Conservation (phyloP, 495 filamentous ascomycete genomes). For the Hypoxylon cercidicola region DNA sequence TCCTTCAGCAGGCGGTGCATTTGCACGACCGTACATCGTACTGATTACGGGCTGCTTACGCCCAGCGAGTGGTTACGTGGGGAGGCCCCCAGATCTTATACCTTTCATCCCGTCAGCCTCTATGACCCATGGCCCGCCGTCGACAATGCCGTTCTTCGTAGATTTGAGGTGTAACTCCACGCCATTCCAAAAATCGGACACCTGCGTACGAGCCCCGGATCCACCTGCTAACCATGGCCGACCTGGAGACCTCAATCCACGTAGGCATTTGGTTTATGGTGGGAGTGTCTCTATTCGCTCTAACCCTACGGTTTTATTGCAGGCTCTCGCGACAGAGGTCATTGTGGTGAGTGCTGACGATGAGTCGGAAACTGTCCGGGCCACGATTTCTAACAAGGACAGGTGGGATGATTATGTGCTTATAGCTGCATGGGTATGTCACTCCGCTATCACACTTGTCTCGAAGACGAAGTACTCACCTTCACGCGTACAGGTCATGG, state of each 20-base stretch:
- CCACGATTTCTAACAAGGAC: conserved; percentile 1
- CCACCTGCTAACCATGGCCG: conserved; percentile 5
- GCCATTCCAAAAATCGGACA: neutral
- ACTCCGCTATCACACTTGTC: no score
- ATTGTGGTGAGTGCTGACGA: conserved; percentile 8
- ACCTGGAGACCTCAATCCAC: conserved; percentile 16
- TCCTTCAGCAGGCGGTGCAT: conserved; percentile 3
- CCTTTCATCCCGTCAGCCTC: neutral
- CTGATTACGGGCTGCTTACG: conserved; percentile 2
- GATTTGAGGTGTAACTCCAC: conserved; percentile 2
- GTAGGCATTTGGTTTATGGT: conserved; percentile 27
- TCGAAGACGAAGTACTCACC: neutral
- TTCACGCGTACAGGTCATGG: conserved; percentile 11
- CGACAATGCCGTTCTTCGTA: neutral
- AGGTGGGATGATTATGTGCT: conserved; percentile 29
- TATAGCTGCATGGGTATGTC: conserved; percentile 18
- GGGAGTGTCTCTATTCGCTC: conserved; percentile 16
- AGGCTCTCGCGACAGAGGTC: conserved; percentile 14
- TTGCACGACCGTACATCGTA: neutral
- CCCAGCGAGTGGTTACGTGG: no score
- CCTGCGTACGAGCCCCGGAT: neutral
- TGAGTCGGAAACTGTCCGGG: neutral
- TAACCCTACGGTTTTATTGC: conserved; percentile 16
- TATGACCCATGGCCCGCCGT: neutral
- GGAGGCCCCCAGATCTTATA: neutral